Percentiles rank a stretch among this genome's conserved stretches.
Conservation (phyloP, 345 rosid genomes). For the Trapa incisa region DNA sequence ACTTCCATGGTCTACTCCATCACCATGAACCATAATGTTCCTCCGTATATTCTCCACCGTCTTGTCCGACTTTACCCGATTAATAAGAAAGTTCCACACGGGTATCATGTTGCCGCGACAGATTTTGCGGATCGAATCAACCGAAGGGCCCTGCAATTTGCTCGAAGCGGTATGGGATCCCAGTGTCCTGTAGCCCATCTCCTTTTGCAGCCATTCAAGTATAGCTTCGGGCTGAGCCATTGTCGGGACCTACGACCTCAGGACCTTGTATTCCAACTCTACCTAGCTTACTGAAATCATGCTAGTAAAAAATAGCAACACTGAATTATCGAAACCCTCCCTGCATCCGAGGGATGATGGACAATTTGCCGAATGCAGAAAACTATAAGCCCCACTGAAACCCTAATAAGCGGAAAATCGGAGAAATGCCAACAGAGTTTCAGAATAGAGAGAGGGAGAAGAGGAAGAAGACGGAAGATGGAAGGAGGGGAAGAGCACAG, state of each 20-base stretch:
- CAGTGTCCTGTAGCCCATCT: conserved; percentile 72
- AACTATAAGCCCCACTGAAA: background rate
- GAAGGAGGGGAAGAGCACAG: background rate
- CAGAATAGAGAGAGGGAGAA: background rate
- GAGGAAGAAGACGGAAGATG: background rate
- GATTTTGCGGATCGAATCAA: conserved; percentile 54
- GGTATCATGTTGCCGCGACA: conserved; percentile 86
- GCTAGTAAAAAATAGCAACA: background rate
- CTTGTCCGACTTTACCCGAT: conserved; percentile 78
- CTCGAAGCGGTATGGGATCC: conserved; percentile 49
- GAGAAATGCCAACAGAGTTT: background rate
- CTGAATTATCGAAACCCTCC: background rate
- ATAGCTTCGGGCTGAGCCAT: conserved; percentile 60
- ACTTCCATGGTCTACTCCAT: conserved; percentile 17
- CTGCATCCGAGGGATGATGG: background rate
- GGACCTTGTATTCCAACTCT: background rate
- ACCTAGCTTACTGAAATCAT: background rate
- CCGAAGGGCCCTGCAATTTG: conserved; percentile 50
- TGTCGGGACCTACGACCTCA: background rate
- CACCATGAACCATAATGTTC: conserved; percentile 69
- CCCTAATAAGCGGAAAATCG: background rate
- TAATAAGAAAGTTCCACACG: conserved; percentile 51
- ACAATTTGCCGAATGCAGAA: background rate
- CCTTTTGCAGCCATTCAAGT: conserved; percentile 74
- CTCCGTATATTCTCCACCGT: conserved; percentile 64